Evolutionary conservation across 192 early-diverging fungal species (phyloP).

Genomic region (Coemansia sp.): DNA sequence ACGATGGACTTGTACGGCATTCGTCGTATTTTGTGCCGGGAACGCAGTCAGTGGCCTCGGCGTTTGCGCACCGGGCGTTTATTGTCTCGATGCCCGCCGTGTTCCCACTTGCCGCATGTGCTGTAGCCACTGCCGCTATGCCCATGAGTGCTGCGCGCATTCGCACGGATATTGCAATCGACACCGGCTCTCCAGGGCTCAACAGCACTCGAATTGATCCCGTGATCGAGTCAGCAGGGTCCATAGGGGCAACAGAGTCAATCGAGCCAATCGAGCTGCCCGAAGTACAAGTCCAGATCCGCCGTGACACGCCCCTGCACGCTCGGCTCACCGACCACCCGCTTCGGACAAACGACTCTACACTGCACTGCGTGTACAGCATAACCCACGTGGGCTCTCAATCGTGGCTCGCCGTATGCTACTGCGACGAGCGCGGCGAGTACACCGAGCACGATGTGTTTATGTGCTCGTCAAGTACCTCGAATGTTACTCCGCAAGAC

Average conservation of each 20-base stretch:
- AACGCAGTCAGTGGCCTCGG: constrained; percentile 1
- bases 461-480: not conserved
- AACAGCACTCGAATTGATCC: no score
- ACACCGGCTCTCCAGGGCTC: no score
- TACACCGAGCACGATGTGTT: constrained; percentile 46
- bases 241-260: no score
- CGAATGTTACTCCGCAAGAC: not conserved
- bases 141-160: constrained; percentile 16
- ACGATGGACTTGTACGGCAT: constrained; percentile 13
- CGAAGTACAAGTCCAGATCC: constrained; percentile 20
- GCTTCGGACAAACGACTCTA: constrained; percentile 27
- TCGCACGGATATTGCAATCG: constrained; percentile 12
- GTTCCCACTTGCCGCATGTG: constrained; percentile 25
- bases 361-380: constrained; percentile 43
- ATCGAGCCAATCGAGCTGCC: constrained; percentile 15
- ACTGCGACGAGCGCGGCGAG: constrained; percentile 54
- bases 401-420: constrained; percentile 42
- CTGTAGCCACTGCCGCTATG: constrained; percentile 30
- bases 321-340: constrained; percentile 29
- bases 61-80: constrained; percentile 42
- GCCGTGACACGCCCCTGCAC: constrained; percentile 10
- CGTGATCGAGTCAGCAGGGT: no score
- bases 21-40: constrained; percentile 28
- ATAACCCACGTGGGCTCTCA: not conserved
- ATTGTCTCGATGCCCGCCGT: constrained; percentile 32